Conservation (phyloP, 805 yeast genomes). For the Yarrowia divulgata region DNA sequence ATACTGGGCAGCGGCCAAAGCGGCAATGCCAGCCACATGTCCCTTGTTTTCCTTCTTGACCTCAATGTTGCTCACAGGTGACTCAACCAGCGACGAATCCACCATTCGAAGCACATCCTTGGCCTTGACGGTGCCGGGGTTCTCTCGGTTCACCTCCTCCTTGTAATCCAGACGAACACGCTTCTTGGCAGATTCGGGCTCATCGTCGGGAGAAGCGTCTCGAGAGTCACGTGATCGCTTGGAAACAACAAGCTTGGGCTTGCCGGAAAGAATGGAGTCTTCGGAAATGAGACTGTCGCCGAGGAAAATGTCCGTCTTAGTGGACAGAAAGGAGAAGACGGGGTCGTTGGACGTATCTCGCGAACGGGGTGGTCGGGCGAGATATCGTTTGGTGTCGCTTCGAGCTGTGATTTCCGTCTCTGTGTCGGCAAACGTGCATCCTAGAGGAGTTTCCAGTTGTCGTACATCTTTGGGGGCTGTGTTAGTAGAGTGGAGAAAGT, state of each 20-base stretch:
- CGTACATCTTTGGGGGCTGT: slow-evolving; percentile 44
- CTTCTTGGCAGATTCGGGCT: slow-evolving; percentile 42
- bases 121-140: slow-evolving; percentile 46
- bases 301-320: slow-evolving; percentile 12
- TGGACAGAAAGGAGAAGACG: slow-evolving; percentile 3
- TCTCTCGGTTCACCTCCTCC: slow-evolving; percentile 44
- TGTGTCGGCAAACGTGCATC: slow-evolving; percentile 49
- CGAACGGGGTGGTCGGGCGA: slow-evolving; percentile 39
- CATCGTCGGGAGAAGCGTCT: slow-evolving; percentile 40
- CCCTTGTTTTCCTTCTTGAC: slow-evolving; percentile 10
- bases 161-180: slow-evolving; percentile 43
- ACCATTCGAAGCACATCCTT: slow-evolving; percentile 51
- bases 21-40: background rate
- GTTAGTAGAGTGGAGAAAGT: slow-evolving; percentile 1
- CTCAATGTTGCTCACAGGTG: slow-evolving; percentile 45
- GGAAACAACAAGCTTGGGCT: slow-evolving; percentile 29
- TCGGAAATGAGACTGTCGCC: slow-evolving; percentile 42
- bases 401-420: slow-evolving; percentile 42
- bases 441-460: slow-evolving; percentile 44
- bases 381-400: slow-evolving; percentile 40
- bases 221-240: slow-evolving; percentile 43
- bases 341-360: slow-evolving; percentile 35
- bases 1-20: slow-evolving; percentile 11
- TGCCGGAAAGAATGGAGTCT: slow-evolving; percentile 30
- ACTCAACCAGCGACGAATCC: slow-evolving; percentile 50